These are phyloP conservation scores for Ceratopteris richardii DNA, from an alignment of 75 land plant species.

Conservation along the genomic window DNA sequence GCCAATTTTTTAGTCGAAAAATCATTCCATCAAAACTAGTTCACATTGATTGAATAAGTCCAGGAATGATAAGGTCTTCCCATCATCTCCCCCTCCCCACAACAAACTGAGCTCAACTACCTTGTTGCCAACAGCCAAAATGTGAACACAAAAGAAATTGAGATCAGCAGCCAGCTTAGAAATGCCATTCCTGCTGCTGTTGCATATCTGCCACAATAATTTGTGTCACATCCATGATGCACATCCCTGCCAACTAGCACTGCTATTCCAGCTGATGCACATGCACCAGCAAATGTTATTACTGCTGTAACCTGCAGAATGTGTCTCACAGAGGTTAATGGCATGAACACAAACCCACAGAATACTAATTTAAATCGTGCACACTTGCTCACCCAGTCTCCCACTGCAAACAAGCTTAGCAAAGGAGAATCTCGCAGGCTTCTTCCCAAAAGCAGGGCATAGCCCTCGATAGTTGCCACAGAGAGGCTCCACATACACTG, in stretches of 20 bases:
- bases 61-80: no score
- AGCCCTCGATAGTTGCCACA: constrained; percentile 18
- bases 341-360: no score
- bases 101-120: no score
- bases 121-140: constrained; percentile 35
- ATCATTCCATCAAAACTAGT: no score
- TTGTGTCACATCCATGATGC: constrained; percentile 23
- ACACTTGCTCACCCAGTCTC: constrained; percentile 40
- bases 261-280: constrained; percentile 35
- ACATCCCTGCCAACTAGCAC: constrained; percentile 33
- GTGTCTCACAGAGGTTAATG: no score
- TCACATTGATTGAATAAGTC: no score
- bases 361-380: no score
- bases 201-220: constrained; percentile 32
- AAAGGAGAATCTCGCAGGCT: constrained; percentile 26
- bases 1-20: no score
- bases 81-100: no score
- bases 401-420: constrained; percentile 27
- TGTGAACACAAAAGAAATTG: constrained; percentile 28
- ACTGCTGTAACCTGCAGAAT: constrained; percentile 22
- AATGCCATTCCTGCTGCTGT: constrained; percentile 37
- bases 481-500: constrained; percentile 30
- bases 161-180: constrained; percentile 28
- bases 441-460: constrained; percentile 16
- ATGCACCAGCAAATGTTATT: constrained; percentile 29